Conservation (phyloP, 2,329 filamentous ascomycete species). For the Aspergillus sp. region DNA sequence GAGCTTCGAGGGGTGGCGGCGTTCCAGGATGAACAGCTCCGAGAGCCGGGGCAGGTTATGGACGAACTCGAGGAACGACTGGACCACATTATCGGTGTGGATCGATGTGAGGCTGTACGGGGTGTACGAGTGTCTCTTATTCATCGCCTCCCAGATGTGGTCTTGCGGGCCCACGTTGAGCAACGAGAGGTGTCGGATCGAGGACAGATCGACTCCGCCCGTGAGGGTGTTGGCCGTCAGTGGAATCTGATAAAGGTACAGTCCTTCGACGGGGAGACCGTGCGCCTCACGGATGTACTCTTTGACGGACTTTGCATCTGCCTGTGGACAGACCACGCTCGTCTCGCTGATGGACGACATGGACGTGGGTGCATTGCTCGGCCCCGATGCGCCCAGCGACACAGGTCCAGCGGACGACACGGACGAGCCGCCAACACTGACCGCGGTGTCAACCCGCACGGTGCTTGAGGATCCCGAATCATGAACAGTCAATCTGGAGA, state of each 20-base stretch:
- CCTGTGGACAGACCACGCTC: background rate
- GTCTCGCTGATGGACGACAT: no score
- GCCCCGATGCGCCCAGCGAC: no score
- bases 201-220: conserved; percentile 56
- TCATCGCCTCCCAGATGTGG: conserved; percentile 59
- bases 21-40: conserved; percentile 62
- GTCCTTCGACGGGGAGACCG: conserved; percentile 55
- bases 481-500: no score
- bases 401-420: no score
- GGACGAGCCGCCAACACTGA: no score
- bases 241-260: conserved; percentile 60
- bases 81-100: conserved; percentile 63
- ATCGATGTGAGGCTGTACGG: conserved; percentile 57
- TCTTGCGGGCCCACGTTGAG: conserved; percentile 64
- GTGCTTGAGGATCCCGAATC: no score
- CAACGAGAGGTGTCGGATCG: conserved; percentile 58
- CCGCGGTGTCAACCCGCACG: no score
- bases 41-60: conserved; percentile 53
- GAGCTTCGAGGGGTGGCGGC: conserved; percentile 51
- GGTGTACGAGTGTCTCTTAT: conserved; percentile 52
- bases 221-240: conserved; percentile 59
- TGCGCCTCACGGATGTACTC: conserved; percentile 60
- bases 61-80: conserved; percentile 46
- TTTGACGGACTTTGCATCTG: conserved; percentile 11
- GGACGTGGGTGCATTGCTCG: no score